Base-by-base conservation (phyloP, 345 rosid genomes). In the Pugionium cornutum region DNA sequence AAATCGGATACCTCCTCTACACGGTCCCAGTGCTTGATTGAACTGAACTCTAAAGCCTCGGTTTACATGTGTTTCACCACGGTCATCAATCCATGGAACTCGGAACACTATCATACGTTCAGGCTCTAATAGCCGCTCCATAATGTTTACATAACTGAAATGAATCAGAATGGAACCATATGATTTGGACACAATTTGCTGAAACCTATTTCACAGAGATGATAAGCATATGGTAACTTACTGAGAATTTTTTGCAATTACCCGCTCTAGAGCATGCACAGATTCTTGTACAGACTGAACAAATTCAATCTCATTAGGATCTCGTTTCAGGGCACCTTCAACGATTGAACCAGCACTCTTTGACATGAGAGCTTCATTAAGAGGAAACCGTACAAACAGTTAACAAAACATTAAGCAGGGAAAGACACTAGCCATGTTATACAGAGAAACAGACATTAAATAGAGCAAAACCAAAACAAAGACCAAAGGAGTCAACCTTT, bases 21-120 rank as follows among this genome's bases (percentile, higher is more conserved):
- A 94, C 18, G 99, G 99, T 62, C 99, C 99, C 57, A 94, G 50
- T 29, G 97, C 91, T 83, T 86, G 97, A 72, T 82, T 94, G 78
- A 94, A 94, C 58, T 94, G 99, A 52, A 94, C 96, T 70, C 99
- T 77, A 70, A 88, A 91, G 30, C 99, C 99, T 36, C 99, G 86
- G 77, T 89, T 91, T 48, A 91, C 95, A 81, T 90, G 96, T 58
- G 89, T 87, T 82, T 91, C 99, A 51, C 99, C 99, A 58, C 91
- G 87, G 67, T 94, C 99, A 88, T 94, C 99, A 64, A 83, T 79
- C 99, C 99, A 94, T 9, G 99, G 95, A 68, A 91, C 97, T 74
- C 97, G 90, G 62, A 94, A 94, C 56, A 88, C 76, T 76, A 94
- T 82, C 84, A 83, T 87, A 5, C 97, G 88, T 70, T 94, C 97